phyloP scores from a whole-genome alignment of 805 yeast genomes.

The Pichia deserticola region DNA sequence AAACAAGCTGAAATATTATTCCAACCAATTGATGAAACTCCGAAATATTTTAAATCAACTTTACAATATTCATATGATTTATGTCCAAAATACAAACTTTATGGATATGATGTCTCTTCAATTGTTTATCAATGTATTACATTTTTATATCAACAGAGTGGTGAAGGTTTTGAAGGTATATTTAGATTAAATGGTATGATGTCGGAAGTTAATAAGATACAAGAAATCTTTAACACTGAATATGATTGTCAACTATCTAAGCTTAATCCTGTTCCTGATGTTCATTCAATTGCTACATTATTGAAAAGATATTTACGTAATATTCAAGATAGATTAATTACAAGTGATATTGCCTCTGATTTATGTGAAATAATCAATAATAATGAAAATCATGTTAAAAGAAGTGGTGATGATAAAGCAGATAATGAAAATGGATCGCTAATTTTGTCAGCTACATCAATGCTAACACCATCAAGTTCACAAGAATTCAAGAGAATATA shows the following conservation, averaged over 20 bases:
- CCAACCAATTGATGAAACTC: slow-evolving; percentile 13
- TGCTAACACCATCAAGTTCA: neutral
- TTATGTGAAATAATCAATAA: slow-evolving; percentile 30
- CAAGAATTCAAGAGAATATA: slow-evolving; percentile 23
- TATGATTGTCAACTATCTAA: slow-evolving; percentile 62
- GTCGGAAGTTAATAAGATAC: slow-evolving; percentile 59
- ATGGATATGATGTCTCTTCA: slow-evolving; percentile 54
- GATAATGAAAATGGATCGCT: neutral
- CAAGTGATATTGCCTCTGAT: slow-evolving; percentile 31
- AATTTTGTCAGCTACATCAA: neutral
- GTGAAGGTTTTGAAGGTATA: slow-evolving; percentile 82
- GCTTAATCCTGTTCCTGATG: slow-evolving; percentile 48
- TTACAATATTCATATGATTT: slow-evolving; percentile 43
- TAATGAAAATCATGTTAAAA: slow-evolving; percentile 11
- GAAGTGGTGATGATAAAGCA: slow-evolving; percentile 11
- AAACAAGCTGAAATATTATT: neutral
- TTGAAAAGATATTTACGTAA: slow-evolving; percentile 77
- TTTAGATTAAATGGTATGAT: slow-evolving; percentile 89
- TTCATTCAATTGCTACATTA: slow-evolving; percentile 81
- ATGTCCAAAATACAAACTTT: slow-evolving; percentile 39
- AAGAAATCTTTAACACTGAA: slow-evolving; percentile 57
- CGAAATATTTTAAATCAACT: slow-evolving; percentile 55
- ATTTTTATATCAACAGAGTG: slow-evolving; percentile 56
- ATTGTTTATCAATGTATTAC: slow-evolving; percentile 70
- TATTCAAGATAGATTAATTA: slow-evolving; percentile 64